These are phyloP conservation scores for Lichtheimia hyalospora DNA, from an alignment of 371 early-diverging fungal genomes.

Conservation along the genomic window DNA sequence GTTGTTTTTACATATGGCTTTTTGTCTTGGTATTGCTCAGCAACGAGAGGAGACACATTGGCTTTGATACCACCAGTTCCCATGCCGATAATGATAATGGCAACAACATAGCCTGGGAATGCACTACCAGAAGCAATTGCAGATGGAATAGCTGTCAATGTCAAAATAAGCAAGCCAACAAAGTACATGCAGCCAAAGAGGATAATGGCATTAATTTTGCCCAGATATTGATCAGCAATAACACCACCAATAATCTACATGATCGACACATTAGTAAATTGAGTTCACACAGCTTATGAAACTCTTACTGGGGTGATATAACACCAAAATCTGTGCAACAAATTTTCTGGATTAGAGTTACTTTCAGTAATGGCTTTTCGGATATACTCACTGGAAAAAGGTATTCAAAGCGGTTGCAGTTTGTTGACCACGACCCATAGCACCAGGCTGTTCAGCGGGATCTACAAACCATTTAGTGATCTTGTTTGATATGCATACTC, in stretches of 20 bases:
- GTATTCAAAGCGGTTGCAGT: constrained; percentile 72
- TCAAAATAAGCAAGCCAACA: constrained; percentile 65
- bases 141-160: constrained; percentile 60
- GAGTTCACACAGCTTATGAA: neutral
- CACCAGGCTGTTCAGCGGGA: constrained; percentile 49
- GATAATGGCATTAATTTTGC: constrained; percentile 81
- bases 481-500: no score
- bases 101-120: constrained; percentile 66
- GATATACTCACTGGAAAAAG: constrained; percentile 55
- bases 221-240: constrained; percentile 79
- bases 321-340: constrained; percentile 56
- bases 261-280: neutral
- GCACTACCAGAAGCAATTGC: constrained; percentile 55
- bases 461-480: constrained; percentile 16
- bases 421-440: constrained; percentile 49
- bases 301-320: constrained; percentile 65
- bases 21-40: constrained; percentile 44
- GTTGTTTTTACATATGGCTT: constrained; percentile 25
- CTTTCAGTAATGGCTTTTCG: neutral
- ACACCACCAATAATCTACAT: constrained; percentile 63
- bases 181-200: constrained; percentile 67
- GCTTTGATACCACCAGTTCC: constrained; percentile 57
- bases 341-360: neutral
- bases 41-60: constrained; percentile 51
- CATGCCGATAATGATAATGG: constrained; percentile 71